Percentiles rank a stretch among this genome's conserved stretches.
phyloP scores from a whole-genome alignment of 202 grass and related monocot species.

The Tripidium arundinaceum region DNA sequence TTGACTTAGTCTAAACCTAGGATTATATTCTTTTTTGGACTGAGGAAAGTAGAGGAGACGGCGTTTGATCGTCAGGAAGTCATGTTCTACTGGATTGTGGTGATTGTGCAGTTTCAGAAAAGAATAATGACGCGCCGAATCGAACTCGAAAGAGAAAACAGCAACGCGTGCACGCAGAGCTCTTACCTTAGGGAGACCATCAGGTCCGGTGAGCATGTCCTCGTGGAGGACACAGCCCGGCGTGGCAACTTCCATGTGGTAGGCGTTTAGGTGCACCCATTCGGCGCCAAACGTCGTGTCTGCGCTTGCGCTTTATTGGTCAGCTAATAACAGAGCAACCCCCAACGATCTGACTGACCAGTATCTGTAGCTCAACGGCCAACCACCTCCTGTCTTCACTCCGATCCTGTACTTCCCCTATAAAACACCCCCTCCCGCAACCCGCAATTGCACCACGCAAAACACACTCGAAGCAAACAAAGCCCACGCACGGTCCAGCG shows the following conservation, averaged over 20 bases:
- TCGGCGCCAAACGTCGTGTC: neutral
- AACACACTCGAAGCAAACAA: neutral
- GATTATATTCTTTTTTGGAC: no score
- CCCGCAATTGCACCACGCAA: neutral
- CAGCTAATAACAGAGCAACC: slow-evolving; percentile 32
- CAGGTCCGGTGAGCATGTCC: neutral
- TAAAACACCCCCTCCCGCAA: neutral
- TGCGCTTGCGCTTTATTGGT: slow-evolving; percentile 14
- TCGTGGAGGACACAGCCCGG: neutral
- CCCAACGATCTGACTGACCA: slow-evolving; percentile 6
- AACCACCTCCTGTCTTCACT: neutral
- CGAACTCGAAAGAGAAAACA: neutral
- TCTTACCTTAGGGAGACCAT: neutral
- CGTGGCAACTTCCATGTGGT: neutral
- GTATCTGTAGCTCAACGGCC: slow-evolving; percentile 49
- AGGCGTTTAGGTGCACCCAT: slow-evolving; percentile 26
- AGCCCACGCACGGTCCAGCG: neutral
- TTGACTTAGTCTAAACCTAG: no score
- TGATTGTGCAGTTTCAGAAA: neutral
- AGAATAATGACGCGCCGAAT: neutral
- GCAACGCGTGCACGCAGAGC: neutral
- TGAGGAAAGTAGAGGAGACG: no score
- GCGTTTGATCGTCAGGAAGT: no score
- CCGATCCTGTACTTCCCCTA: neutral
- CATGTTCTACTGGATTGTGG: no score